A percentile compares a stretch with the other conserved stretches of the same genome.
Conservation (phyloP, 768 basidiomycete genomes). For the Lactarius indigo region DNA sequence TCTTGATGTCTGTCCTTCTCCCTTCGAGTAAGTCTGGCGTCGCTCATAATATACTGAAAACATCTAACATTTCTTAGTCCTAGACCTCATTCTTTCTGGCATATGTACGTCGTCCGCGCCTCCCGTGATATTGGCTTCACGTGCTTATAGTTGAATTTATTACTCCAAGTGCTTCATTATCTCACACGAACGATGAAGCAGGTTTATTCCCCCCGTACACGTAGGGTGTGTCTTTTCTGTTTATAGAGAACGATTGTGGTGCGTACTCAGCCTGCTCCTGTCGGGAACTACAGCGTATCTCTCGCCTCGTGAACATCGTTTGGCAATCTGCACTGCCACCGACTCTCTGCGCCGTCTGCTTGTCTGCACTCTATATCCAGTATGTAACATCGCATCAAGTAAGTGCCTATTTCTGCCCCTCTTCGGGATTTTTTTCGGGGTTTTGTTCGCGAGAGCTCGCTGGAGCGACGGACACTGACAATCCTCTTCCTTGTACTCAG, state of each 20-base stretch:
- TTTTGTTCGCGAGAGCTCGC: background rate
- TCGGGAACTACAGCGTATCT: background rate
- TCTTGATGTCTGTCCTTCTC: background rate
- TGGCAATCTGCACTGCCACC: constrained; percentile 19
- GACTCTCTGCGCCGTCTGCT: constrained; percentile 7
- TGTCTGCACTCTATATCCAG: background rate
- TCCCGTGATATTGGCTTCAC: background rate
- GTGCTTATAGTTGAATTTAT: background rate
- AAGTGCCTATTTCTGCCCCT: background rate
- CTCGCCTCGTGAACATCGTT: constrained; percentile 3
- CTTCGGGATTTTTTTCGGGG: background rate
- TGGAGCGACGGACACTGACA: background rate
- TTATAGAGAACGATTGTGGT: background rate
- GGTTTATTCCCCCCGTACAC: background rate
- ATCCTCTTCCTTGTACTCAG: background rate
- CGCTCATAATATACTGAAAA: background rate
- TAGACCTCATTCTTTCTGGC: background rate
- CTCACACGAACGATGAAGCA: background rate
- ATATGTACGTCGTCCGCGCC: background rate
- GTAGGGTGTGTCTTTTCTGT: constrained; percentile 1
- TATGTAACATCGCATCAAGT: background rate
- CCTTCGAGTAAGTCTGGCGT: background rate
- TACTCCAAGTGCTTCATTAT: background rate
- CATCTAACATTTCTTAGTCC: background rate
- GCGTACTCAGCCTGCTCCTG: background rate